phyloP scores from a whole-genome alignment of 2,329 filamentous ascomycete species.

The Fusarium secorum region DNA sequence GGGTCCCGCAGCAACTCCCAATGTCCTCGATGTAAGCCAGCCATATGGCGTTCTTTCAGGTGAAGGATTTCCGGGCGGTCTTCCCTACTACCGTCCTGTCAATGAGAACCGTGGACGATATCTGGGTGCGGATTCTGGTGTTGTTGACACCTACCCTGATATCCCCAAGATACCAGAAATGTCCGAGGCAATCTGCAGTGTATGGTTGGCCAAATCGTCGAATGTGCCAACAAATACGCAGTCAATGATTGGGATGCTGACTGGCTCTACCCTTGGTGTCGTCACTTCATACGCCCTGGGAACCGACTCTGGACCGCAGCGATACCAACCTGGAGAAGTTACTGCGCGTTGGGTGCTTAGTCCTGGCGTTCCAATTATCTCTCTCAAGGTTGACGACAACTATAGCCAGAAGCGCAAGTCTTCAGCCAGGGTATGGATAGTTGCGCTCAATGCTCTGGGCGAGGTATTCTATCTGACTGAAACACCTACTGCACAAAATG shows the following conservation, averaged over 20 bases:
- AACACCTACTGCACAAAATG: slow-evolving; percentile 65
- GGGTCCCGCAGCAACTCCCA: slow-evolving; percentile 80
- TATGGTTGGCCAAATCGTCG: slow-evolving; percentile 90
- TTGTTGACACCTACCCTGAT: slow-evolving; percentile 71
- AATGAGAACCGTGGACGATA: slow-evolving; percentile 81
- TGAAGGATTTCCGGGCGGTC: slow-evolving; percentile 85
- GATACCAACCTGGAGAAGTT: slow-evolving; percentile 76
- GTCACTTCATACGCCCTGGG: slow-evolving; percentile 84
- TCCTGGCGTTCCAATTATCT: slow-evolving; percentile 90
- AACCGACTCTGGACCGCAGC: slow-evolving; percentile 62
- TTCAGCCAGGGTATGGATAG: slow-evolving; percentile 82
- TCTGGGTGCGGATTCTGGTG: slow-evolving; percentile 67
- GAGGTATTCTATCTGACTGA: slow-evolving; percentile 87
- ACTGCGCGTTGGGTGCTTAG: slow-evolving; percentile 90
- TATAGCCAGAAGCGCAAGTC: slow-evolving; percentile 76
- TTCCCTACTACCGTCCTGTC: slow-evolving; percentile 76
- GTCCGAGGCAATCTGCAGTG: slow-evolving; percentile 75
- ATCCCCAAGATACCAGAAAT: slow-evolving; percentile 78
- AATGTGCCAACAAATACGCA: slow-evolving; percentile 75
- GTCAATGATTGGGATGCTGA: slow-evolving; percentile 81
- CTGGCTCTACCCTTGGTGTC: slow-evolving; percentile 83
- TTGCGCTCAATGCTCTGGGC: slow-evolving; percentile 90
- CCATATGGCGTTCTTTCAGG: slow-evolving; percentile 83
- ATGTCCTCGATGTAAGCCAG: slow-evolving; percentile 91
- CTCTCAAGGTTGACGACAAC: slow-evolving; percentile 82